phyloP scores from a whole-genome alignment of 1,284 basidiomycete species.

The Malassezia caprae region DNA sequence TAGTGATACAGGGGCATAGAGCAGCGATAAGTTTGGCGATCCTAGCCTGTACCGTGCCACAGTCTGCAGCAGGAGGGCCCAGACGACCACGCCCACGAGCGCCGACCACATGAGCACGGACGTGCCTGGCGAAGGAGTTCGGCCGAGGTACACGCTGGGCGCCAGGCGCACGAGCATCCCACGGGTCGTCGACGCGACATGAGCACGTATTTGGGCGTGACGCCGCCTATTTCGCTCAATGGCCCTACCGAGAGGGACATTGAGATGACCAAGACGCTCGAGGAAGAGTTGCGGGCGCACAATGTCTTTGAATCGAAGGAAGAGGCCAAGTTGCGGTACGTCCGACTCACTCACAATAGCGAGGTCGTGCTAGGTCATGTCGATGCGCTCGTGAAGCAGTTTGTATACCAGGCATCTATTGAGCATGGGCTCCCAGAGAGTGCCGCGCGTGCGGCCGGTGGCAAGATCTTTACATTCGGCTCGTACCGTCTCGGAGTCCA shows the following conservation, averaged over 20 bases:
- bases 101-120: background rate
- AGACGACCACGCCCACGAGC: background rate
- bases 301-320: constrained; percentile 83
- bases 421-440: constrained; percentile 72
- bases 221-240: constrained; percentile 69
- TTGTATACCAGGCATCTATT: constrained; percentile 75
- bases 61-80: background rate
- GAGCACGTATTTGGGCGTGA: constrained; percentile 52
- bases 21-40: background rate
- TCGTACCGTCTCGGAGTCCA: constrained; percentile 77
- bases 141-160: constrained; percentile 1
- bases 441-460: constrained; percentile 74
- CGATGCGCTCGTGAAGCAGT: constrained; percentile 80
- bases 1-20: background rate
- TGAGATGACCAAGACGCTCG: constrained; percentile 65
- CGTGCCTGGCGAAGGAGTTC: background rate
- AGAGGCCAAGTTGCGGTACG: constrained; percentile 77
- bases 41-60: background rate
- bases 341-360: constrained; percentile 52
- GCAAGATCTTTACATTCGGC: constrained; percentile 98
- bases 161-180: background rate
- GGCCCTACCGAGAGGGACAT: constrained; percentile 42
- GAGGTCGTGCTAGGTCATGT: constrained; percentile 86
- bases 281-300: constrained; percentile 77
- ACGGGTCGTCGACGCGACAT: constrained; percentile 1